Evolutionary conservation across 306 rosid species (phyloP), one percentile per base, ranked within the genome.

Genomic region (Trifolium subterraneum): DNA sequence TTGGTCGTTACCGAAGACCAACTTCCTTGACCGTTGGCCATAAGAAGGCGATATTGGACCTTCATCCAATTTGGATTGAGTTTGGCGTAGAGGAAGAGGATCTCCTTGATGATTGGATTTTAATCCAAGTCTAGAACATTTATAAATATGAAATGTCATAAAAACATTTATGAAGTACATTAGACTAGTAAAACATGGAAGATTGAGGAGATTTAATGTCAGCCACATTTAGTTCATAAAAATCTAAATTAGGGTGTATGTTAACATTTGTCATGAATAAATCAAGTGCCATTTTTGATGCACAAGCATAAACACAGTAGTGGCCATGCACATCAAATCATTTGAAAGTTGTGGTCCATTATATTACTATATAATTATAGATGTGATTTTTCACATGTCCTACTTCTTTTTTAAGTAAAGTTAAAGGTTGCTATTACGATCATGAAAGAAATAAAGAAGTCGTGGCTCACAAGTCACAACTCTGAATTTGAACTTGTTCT

Each of bases 401-500:
- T 48, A 52, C 72, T 67, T 72, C 77, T 80, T 80, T 81, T 81
- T 67, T 4, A 16, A 77, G 72, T 65, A 38, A 71, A 77, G 71
- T 4, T 72, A 78, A 82, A 82, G 52, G 64, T 15, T 59, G 74
- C 74, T 66, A 71, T 66, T 16, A 75, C 27, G 22, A 50, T 47
- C 65, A 20, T 70, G 39, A 74, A 67, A 75, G 66, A 48, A 39
- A 16, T 9, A 52, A 23, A 56, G 63, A 56, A 16, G 16, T 25
- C 68, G 5, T 35, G 75, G 1, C 38, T 67, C 78, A 76, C 59
- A 45, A 29, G 69, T 65, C 75, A 55, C 22, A 23, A 35, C 31
- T 48, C 63, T 70, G 29, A 48, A 59, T 59, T 33, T 38, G 52
- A 79, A 79, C 77, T 66, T 75, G 44, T 58, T 64, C 12, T 83